These are phyloP conservation scores for Talaromyces amestolkiae DNA, from an alignment of 2,329 filamentous ascomycete species.

Conservation along the genomic window DNA sequence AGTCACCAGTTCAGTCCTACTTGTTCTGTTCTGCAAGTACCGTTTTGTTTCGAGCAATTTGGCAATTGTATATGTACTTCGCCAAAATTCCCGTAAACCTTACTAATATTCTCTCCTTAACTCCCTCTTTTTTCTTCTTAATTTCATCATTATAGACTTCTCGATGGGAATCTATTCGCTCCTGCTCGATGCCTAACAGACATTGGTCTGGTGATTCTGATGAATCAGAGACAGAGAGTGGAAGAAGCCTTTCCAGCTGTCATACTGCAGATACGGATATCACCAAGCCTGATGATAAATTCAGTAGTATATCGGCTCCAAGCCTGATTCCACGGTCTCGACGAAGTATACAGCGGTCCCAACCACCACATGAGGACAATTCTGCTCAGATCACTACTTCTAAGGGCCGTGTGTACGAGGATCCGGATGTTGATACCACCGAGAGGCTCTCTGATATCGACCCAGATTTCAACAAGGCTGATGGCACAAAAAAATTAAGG, in stretches of 20 bases:
- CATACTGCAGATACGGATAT: background rate
- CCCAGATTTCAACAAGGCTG: slow-evolving; percentile 24
- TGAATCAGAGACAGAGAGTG: background rate
- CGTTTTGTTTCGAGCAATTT: background rate
- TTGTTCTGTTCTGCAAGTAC: background rate
- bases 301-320: background rate
- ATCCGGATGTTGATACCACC: slow-evolving; percentile 25
- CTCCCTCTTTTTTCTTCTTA: background rate
- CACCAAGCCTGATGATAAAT: background rate
- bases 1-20: background rate
- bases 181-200: background rate
- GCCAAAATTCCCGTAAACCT: background rate
- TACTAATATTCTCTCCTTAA: background rate
- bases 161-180: background rate
- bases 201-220: background rate
- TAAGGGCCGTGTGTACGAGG: background rate
- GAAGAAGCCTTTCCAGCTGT: background rate
- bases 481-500: slow-evolving; percentile 23
- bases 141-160: background rate
- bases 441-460: slow-evolving; percentile 24
- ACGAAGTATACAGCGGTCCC: background rate
- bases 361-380: background rate
- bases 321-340: background rate
- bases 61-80: background rate
- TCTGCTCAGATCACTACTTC: background rate